phyloP scores from a whole-genome alignment of 352 stramenopile genomes.

The Pythium vanterpoolii region DNA sequence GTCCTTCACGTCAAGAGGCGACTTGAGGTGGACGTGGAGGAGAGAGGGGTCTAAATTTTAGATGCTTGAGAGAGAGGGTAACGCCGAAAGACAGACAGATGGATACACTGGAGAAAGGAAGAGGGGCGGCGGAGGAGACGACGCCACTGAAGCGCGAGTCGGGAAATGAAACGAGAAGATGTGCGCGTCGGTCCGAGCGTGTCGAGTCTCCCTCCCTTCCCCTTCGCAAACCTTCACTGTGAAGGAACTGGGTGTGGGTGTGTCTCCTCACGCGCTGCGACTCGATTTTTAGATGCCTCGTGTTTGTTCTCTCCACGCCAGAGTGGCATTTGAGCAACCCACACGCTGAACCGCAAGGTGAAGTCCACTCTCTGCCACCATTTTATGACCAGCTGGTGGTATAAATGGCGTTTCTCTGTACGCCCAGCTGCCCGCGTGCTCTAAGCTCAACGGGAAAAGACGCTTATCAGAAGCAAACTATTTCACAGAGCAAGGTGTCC shows the following conservation, averaged over 20 bases:
- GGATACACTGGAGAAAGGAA: background rate
- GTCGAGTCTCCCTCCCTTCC: background rate
- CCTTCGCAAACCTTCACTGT: background rate
- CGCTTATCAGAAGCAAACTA: background rate
- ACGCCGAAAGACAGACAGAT: background rate
- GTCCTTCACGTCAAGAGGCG: background rate
- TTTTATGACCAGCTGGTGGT: background rate
- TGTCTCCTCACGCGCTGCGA: background rate
- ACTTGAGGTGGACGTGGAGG: background rate
- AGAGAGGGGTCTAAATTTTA: background rate
- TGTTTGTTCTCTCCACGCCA: background rate
- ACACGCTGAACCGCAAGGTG: constrained; percentile 1
- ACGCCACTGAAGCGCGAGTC: background rate
- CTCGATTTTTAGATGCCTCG: background rate
- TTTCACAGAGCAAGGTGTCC: no score
- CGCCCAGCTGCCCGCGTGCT: constrained; percentile 1
- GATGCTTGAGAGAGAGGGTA: background rate
- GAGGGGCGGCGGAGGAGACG: background rate
- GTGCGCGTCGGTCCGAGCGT: background rate
- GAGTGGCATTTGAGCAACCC: background rate
- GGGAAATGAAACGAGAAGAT: constrained; percentile 12
- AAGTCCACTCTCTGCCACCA: constrained; percentile 9
- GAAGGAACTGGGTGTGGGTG: background rate
- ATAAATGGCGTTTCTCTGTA: background rate
- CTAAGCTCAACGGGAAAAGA: background rate